Evolutionary conservation across 768 basidiomycete species (phyloP).

Genomic region (Tricholomella constricta): DNA sequence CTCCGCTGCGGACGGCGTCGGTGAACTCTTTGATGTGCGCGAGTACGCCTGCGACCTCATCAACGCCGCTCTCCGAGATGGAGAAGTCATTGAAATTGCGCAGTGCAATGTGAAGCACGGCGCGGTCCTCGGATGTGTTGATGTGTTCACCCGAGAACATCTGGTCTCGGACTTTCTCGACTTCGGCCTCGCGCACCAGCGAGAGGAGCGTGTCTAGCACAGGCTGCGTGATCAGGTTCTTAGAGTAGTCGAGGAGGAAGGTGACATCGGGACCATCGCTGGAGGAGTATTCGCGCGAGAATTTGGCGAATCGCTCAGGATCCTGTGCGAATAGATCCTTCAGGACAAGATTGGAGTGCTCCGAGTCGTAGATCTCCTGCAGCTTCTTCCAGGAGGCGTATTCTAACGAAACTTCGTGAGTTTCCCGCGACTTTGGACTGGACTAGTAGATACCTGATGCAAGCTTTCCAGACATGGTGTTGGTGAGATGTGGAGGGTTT

Average conservation of each 20-base stretch:
- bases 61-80: constrained; percentile 78
- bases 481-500: constrained; percentile 5
- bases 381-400: constrained; percentile 92
- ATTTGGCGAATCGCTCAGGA: constrained; percentile 83
- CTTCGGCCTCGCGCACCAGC: constrained; percentile 82
- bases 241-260: constrained; percentile 94
- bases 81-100: constrained; percentile 77
- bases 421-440: not conserved
- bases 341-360: constrained; percentile 75
- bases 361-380: constrained; percentile 75
- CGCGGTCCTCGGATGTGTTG: constrained; percentile 97
- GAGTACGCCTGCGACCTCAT: constrained; percentile 82
- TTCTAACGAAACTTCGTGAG: constrained; percentile 49
- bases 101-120: constrained; percentile 93
- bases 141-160: constrained; percentile 98
- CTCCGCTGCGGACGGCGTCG: constrained; percentile 79
- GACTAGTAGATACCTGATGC: constrained; percentile 48
- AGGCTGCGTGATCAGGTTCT: constrained; percentile 90
- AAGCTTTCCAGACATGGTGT: constrained; percentile 62
- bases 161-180: constrained; percentile 83
- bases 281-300: constrained; percentile 76
- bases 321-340: constrained; percentile 93
- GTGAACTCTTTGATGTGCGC: constrained; percentile 91
- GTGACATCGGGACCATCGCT: constrained; percentile 66
- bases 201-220: constrained; percentile 76